A percentile compares a stretch with the other conserved stretches of the same genome.
Conservation (phyloP, 2,329 filamentous ascomycete genomes). For the Akanthomyces dipterigenus region DNA sequence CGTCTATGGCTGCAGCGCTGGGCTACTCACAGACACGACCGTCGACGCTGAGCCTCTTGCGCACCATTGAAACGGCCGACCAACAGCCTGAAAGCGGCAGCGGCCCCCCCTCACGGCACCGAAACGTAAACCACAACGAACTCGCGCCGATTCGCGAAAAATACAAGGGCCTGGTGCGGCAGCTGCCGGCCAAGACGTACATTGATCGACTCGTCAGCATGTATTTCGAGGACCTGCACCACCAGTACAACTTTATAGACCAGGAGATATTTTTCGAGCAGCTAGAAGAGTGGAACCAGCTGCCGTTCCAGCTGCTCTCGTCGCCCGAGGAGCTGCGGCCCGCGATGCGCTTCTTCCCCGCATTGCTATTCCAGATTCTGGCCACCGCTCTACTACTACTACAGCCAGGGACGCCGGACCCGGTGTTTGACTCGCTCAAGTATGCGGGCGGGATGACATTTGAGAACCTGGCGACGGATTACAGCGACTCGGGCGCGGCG, state of each 20-base stretch:
- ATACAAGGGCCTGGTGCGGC: slow-evolving; percentile 52
- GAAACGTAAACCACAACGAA: background rate
- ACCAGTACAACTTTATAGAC: slow-evolving; percentile 52
- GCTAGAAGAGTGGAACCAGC: slow-evolving; percentile 46
- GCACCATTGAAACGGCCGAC: slow-evolving; percentile 44
- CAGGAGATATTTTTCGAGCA: slow-evolving; percentile 43
- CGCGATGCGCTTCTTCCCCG: slow-evolving; percentile 51
- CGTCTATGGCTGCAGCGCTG: slow-evolving; percentile 40
- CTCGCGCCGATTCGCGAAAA: slow-evolving; percentile 39
- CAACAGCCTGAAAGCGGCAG: slow-evolving; percentile 23
- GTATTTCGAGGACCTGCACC: slow-evolving; percentile 53
- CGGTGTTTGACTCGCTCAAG: slow-evolving; percentile 49
- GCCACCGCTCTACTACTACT: slow-evolving; percentile 49
- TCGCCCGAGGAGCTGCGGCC: slow-evolving; percentile 43
- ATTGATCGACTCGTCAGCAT: slow-evolving; percentile 48
- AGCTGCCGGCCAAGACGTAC: slow-evolving; percentile 47
- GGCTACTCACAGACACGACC: slow-evolving; percentile 46
- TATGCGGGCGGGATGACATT: slow-evolving; percentile 54
- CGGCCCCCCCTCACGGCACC: background rate
- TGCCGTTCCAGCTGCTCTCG: slow-evolving; percentile 45
- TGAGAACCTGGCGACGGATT: slow-evolving; percentile 53
- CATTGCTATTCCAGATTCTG: slow-evolving; percentile 52
- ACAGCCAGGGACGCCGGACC: slow-evolving; percentile 35
- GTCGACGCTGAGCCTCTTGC: slow-evolving; percentile 50
- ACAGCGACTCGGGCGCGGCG: slow-evolving; percentile 50